phyloP scores from a whole-genome alignment of 1,284 basidiomycete species.

The Irpex sp. region DNA sequence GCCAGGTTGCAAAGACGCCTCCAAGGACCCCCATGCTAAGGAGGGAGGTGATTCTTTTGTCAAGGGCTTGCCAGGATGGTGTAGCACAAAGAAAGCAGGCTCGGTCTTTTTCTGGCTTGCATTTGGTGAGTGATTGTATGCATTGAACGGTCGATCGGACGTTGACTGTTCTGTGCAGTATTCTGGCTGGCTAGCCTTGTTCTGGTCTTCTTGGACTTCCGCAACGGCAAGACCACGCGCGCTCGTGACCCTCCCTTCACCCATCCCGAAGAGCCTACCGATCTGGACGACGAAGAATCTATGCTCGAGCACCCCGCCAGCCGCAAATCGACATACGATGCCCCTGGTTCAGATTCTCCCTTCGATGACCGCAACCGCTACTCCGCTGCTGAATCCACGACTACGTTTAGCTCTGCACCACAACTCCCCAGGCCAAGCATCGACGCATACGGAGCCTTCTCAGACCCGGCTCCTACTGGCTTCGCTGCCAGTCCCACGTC shows the following conservation, averaged over 20 bases:
- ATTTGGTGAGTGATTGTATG: slow-evolving; percentile 41
- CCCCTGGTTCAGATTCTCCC: slow-evolving; percentile 38
- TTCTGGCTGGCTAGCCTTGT: slow-evolving; percentile 63
- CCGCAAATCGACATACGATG: slow-evolving; percentile 30
- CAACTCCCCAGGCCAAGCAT: slow-evolving; percentile 55
- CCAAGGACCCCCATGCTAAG: slow-evolving; percentile 50
- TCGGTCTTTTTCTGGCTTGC: slow-evolving; percentile 86
- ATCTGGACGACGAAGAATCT: slow-evolving; percentile 40
- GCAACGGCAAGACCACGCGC: slow-evolving; percentile 54
- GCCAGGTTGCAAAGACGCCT: slow-evolving; percentile 78
- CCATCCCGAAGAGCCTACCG: slow-evolving; percentile 44
- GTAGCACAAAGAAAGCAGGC: slow-evolving; percentile 84
- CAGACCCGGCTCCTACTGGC: slow-evolving; percentile 71
- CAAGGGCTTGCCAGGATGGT: slow-evolving; percentile 71
- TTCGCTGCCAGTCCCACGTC: slow-evolving; percentile 39
- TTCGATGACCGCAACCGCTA: slow-evolving; percentile 52
- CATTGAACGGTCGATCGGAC: neutral
- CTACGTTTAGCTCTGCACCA: slow-evolving; percentile 23
- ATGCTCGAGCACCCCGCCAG: slow-evolving; percentile 39
- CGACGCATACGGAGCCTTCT: slow-evolving; percentile 85
- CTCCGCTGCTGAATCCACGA: slow-evolving; percentile 24
- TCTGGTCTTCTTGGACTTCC: slow-evolving; percentile 67
- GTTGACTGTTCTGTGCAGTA: slow-evolving; percentile 29
- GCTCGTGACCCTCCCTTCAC: slow-evolving; percentile 68
- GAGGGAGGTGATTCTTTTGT: slow-evolving; percentile 60